A percentile compares a stretch with the other conserved stretches of the same genome.
Conservation (phyloP, 805 yeast species). For the Candida cerambycidarum region DNA sequence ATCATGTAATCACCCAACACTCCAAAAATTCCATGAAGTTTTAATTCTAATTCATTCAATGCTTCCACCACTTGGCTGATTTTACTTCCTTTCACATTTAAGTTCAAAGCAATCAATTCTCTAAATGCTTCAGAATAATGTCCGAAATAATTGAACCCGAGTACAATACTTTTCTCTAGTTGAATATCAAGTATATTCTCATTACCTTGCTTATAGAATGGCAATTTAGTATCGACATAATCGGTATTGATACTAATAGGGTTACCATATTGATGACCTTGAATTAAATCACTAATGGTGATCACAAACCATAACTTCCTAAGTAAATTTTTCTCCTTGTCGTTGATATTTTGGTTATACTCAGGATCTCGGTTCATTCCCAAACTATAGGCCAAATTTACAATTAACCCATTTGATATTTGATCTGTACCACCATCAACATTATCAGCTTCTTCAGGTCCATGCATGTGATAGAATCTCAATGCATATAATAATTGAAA, state of each 20-base stretch:
- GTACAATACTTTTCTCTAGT: conserved; percentile 36
- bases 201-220: conserved; percentile 34
- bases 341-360: conserved; percentile 26
- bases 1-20: conserved; percentile 17
- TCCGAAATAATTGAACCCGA: conserved; percentile 28
- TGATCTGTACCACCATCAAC: conserved; percentile 62
- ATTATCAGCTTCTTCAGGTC: conserved; percentile 60
- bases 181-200: conserved; percentile 33
- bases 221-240: conserved; percentile 29
- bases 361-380: conserved; percentile 72
- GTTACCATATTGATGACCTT: conserved; percentile 33
- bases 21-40: conserved; percentile 32
- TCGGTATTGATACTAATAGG: conserved; percentile 31
- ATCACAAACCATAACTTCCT: conserved; percentile 41
- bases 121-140: conserved; percentile 29
- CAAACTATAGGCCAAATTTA: conserved; percentile 65
- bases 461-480: conserved; percentile 49
- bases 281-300: conserved; percentile 27
- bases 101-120: conserved; percentile 22
- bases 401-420: conserved; percentile 52
- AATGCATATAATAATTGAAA: conserved; percentile 55
- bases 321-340: conserved; percentile 23
- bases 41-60: conserved; percentile 37
- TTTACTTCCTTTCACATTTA: conserved; percentile 20
- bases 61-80: conserved; percentile 20